Percentiles rank a stretch among this genome's conserved stretches.
Evolutionary conservation across 495 filamentous ascomycete species (phyloP).

Genomic region (Cladorrhinum samala): DNA sequence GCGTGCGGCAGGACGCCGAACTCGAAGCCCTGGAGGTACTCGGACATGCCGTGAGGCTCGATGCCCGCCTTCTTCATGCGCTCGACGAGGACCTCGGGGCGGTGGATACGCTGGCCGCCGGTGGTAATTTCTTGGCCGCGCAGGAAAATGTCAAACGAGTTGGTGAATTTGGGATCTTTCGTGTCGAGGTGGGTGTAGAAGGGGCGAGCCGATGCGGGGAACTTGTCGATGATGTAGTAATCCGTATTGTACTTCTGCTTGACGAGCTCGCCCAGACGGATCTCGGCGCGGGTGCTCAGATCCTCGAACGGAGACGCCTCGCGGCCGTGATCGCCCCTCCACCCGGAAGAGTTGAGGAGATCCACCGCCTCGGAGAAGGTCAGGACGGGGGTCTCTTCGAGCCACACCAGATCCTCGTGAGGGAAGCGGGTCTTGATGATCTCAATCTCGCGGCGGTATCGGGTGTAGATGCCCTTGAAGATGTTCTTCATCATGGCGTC

Average conservation of each 20-base stretch:
- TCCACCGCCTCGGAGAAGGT: constrained; percentile 73
- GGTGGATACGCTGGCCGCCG: constrained; percentile 88
- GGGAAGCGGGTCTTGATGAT: constrained; percentile 56
- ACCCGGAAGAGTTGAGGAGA: constrained; percentile 76
- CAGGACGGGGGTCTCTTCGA: constrained; percentile 75
- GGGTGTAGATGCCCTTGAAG: constrained; percentile 68
- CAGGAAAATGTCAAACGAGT: constrained; percentile 94
- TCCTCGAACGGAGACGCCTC: constrained; percentile 65
- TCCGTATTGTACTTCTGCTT: constrained; percentile 83
- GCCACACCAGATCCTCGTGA: constrained; percentile 59
- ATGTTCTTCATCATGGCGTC: constrained; percentile 84
- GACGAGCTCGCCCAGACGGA: constrained; percentile 74
- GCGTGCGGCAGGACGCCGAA: constrained; percentile 87
- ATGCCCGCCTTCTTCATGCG: constrained; percentile 72
- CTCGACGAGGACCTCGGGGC: constrained; percentile 63
- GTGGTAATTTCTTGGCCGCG: constrained; percentile 90
- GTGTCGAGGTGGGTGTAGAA: constrained; percentile 95
- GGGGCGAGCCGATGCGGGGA: constrained; percentile 73
- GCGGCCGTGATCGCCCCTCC: constrained; percentile 69
- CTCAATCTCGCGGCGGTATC: constrained; percentile 63
- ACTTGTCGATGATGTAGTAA: constrained; percentile 94
- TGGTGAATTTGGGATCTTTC: constrained; percentile 63
- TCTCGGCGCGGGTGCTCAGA: constrained; percentile 76
- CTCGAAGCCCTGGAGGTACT: constrained; percentile 83
- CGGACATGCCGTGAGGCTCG: constrained; percentile 68